A percentile compares a stretch with the other conserved stretches of the same genome.
Conservation (phyloP, 176 grass and related monocot species). For the Stipa capillata region DNA sequence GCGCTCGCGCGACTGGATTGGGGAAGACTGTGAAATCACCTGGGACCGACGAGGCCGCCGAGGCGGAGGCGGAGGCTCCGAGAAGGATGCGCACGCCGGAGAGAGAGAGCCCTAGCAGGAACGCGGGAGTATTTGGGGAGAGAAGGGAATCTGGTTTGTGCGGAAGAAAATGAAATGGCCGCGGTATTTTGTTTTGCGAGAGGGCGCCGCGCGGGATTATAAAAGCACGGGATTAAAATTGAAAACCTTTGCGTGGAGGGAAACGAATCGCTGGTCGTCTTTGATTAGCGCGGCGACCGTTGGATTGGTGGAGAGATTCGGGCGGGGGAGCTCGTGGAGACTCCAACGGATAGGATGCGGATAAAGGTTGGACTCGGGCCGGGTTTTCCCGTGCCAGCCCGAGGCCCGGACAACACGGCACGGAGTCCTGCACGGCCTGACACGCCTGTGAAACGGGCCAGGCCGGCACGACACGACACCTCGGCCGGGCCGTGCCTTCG, state of each 20-base stretch:
- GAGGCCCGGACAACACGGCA: too few species aligned
- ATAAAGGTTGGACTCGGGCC: too few species aligned
- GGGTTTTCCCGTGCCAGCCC: too few species aligned
- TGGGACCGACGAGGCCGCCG: background rate
- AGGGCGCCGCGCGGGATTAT: too few species aligned
- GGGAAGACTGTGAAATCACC: background rate
- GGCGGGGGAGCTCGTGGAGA: too few species aligned
- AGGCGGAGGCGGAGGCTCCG: background rate
- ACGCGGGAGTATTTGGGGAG: background rate
- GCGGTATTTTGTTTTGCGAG: background rate
- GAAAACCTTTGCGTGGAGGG: slow-evolving; percentile 25
- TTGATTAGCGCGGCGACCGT: background rate
- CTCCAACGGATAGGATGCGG: too few species aligned
- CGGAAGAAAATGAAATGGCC: slow-evolving; percentile 15
- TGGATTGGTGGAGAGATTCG: background rate
- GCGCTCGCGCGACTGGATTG: background rate
- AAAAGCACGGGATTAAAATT: background rate
- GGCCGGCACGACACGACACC: too few species aligned
- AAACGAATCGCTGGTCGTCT: slow-evolving; percentile 16
- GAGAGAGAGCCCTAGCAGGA: background rate
- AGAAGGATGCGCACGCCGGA: background rate
- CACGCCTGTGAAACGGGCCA: too few species aligned
- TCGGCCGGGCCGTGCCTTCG: too few species aligned
- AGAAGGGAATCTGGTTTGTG: background rate
- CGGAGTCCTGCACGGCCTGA: too few species aligned